phyloP scores from a whole-genome alignment of 1,139 yeast species.

The Yamadazyma triangularis region DNA sequence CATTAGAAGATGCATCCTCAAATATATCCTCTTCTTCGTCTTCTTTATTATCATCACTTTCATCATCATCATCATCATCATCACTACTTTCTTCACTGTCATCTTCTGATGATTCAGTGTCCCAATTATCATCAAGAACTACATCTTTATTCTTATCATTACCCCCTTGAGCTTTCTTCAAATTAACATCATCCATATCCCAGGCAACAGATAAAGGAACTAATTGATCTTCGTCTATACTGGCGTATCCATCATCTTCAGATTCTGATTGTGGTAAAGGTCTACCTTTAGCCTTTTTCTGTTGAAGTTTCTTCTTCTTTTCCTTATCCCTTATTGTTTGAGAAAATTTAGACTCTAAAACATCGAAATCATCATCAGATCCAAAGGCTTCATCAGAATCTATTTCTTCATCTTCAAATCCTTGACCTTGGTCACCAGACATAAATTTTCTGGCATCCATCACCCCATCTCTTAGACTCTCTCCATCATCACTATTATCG shows the following conservation, averaged over 20 bases:
- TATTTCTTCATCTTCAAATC: slow-evolving; percentile 60
- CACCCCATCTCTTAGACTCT: slow-evolving; percentile 35
- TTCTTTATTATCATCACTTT: slow-evolving; percentile 13
- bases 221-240: slow-evolving; percentile 69
- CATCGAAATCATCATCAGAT: slow-evolving; percentile 70
- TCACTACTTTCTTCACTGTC: slow-evolving; percentile 6
- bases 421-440: slow-evolving; percentile 14
- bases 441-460: slow-evolving; percentile 40
- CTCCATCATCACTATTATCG: slow-evolving; percentile 10
- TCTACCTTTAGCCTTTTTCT: slow-evolving; percentile 16
- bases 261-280: slow-evolving; percentile 20
- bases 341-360: slow-evolving; percentile 61
- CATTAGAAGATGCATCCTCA: slow-evolving; percentile 19
- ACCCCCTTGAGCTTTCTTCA: slow-evolving; percentile 17
- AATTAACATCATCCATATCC: slow-evolving; percentile 71
- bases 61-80: slow-evolving; percentile 9
- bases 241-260: slow-evolving; percentile 46
- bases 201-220: slow-evolving; percentile 80
- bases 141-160: slow-evolving; percentile 23
- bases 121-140: slow-evolving; percentile 42
- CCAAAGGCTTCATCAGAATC: slow-evolving; percentile 78
- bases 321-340: slow-evolving; percentile 60
- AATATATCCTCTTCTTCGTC: slow-evolving; percentile 14
- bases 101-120: slow-evolving; percentile 22
- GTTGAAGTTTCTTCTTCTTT: slow-evolving; percentile 30